Percentiles rank a stretch among this genome's conserved stretches.
phyloP scores from a whole-genome alignment of 768 basidiomycete species.

The Amanita jacksonii region DNA sequence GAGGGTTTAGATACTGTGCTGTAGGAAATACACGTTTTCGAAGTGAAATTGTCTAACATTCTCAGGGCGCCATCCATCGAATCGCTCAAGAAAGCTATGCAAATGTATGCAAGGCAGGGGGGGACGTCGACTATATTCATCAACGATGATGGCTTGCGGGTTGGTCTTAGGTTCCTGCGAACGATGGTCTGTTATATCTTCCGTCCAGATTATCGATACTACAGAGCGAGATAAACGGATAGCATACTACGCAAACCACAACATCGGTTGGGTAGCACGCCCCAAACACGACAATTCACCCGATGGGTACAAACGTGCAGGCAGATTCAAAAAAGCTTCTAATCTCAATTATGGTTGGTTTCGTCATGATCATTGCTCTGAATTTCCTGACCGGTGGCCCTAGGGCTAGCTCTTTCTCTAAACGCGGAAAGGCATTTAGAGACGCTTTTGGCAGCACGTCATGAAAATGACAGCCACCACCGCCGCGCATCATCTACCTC shows the following conservation, averaged over 20 bases:
- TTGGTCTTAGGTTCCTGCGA: conserved; percentile 6
- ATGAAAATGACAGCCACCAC: neutral
- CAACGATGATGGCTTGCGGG: conserved; percentile 67
- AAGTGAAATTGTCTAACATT: neutral
- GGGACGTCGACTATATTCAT: conserved; percentile 70
- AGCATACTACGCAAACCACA: conserved; percentile 61
- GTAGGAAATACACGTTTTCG: conserved; percentile 24
- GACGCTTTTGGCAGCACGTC: conserved; percentile 24
- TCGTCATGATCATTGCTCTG: neutral
- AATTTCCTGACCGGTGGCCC: neutral
- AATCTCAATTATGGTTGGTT: conserved; percentile 73
- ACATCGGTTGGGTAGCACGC: conserved; percentile 75
- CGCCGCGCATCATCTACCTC: neutral
- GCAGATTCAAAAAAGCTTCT: conserved; percentile 89
- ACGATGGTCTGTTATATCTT: neutral
- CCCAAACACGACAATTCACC: conserved; percentile 46
- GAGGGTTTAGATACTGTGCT: conserved; percentile 63
- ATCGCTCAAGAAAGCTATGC: conserved; percentile 74
- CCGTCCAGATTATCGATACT: conserved; percentile 39
- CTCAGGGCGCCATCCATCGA: conserved; percentile 50
- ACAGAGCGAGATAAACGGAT: conserved; percentile 54
- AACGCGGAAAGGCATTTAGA: conserved; percentile 44
- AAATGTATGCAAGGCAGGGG: conserved; percentile 80
- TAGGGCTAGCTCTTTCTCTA: conserved; percentile 51
- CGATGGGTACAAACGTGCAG: conserved; percentile 59